A percentile compares a stretch with the other conserved stretches of the same genome.
Evolutionary conservation across 148 eudicot species (phyloP).

Genomic region (Cornus kousa): DNA sequence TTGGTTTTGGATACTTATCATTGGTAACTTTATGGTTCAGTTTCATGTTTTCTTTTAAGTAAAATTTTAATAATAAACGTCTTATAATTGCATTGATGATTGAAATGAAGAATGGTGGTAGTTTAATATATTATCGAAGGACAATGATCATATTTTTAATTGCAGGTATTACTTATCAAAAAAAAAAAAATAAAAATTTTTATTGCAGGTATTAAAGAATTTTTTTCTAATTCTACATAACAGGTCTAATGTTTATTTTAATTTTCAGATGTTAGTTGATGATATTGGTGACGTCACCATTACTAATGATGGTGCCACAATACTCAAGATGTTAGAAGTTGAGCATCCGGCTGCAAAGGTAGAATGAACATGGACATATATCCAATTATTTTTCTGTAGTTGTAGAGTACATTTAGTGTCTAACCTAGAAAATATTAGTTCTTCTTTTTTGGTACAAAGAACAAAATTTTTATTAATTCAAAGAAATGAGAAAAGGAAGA

Average conservation of each 20-base stretch:
- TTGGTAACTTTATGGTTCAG: background rate
- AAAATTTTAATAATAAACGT: background rate
- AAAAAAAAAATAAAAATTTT: no score
- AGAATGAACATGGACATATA: background rate
- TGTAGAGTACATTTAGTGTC: background rate
- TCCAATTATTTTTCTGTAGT: background rate
- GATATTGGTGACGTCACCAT: slow-evolving; percentile 96
- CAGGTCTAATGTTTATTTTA: background rate
- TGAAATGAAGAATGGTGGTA: background rate
- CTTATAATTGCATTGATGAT: background rate
- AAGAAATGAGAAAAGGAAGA: no score
- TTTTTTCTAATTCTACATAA: background rate
- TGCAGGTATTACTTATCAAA: background rate
- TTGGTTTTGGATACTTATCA: no score
- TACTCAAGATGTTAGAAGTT: slow-evolving; percentile 91
- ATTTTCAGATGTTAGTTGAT: slow-evolving; percentile 80
- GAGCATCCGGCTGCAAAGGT: slow-evolving; percentile 99
- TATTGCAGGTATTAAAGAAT: background rate
- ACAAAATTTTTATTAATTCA: no score
- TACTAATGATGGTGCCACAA: slow-evolving; percentile 97
- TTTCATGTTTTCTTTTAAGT: background rate
- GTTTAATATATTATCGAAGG: background rate
- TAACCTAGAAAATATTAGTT: background rate
- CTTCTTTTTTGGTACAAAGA: no score
- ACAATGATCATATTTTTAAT: background rate